Conservation (phyloP, 306 rosid species). For the Sindora glabra region DNA sequence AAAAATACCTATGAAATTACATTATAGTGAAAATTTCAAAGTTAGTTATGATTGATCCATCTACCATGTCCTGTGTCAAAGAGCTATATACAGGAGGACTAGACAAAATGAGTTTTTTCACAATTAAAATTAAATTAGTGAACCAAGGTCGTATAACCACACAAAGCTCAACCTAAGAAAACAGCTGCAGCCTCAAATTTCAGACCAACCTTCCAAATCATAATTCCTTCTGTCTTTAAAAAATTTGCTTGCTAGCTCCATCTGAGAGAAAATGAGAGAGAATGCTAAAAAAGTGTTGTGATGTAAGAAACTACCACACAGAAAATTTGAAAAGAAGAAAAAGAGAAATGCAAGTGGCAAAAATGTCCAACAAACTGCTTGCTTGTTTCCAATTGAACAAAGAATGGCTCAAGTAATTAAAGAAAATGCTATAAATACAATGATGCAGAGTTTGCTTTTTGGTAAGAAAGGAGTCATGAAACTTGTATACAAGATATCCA, state of each 20-base stretch:
- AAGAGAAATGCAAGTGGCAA: neutral
- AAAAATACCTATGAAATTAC: no score
- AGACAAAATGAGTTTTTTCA: neutral
- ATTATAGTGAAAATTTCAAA: no score
- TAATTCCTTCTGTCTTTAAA: constrained; percentile 77
- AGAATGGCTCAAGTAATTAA: neutral
- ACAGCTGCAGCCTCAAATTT: constrained; percentile 2
- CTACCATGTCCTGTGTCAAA: no score
- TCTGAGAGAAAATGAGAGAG: constrained; percentile 43
- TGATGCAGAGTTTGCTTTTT: neutral
- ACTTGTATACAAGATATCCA: neutral
- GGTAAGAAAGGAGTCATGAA: neutral
- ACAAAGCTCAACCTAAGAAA: constrained; percentile 2
- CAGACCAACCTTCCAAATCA: constrained; percentile 72
- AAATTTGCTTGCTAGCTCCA: constrained; percentile 65
- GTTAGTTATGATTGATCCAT: no score
- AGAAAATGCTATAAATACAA: neutral
- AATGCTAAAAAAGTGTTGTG: constrained; percentile 1
- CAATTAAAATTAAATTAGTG: neutral
- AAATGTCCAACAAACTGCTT: neutral
- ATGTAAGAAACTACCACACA: constrained; percentile 8
- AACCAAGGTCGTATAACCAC: neutral
- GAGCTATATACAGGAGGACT: no score
- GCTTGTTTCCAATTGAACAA: neutral
- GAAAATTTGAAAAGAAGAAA: neutral